These are phyloP conservation scores for Suillus placidus DNA, from an alignment of 768 basidiomycete genomes.

Conservation along the genomic window DNA sequence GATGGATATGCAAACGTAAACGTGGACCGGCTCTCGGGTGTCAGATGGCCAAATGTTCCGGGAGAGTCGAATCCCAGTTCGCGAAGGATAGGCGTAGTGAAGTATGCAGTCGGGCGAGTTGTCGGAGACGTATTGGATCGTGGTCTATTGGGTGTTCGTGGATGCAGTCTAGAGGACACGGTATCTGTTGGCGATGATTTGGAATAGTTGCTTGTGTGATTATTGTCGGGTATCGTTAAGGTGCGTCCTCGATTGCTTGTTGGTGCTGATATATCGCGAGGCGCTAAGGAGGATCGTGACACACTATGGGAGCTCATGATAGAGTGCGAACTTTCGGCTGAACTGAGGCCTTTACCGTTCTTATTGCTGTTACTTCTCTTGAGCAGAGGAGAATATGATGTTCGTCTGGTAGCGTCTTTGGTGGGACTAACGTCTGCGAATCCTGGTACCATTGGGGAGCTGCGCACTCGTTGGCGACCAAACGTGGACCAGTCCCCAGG, in stretches of 20 bases:
- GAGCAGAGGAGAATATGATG: conserved; percentile 25
- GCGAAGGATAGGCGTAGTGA: conserved; percentile 32
- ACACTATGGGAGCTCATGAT: conserved; percentile 23
- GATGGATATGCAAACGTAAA: conserved; percentile 34
- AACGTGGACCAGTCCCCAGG: conserved; percentile 40
- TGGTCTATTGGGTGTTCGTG: conserved; percentile 29
- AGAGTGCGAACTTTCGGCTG: conserved; percentile 21
- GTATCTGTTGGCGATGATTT: conserved; percentile 35
- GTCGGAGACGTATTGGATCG: conserved; percentile 23
- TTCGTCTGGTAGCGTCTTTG: conserved; percentile 15
- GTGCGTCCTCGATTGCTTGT: neutral
- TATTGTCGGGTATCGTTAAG: neutral
- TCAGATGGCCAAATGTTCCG: conserved; percentile 43
- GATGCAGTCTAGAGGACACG: conserved; percentile 28
- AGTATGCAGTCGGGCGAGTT: conserved; percentile 14
- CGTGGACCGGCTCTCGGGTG: conserved; percentile 30
- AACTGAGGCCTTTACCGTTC: conserved; percentile 16
- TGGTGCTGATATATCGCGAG: conserved; percentile 10
- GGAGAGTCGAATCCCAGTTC: conserved; percentile 38
- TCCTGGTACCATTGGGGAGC: conserved; percentile 17
- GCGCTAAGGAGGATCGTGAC: conserved; percentile 18
- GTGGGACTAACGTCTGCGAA: conserved; percentile 19
- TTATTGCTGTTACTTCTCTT: conserved; percentile 13
- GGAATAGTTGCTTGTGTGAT: conserved; percentile 17
- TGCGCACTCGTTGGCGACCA: conserved; percentile 30